phyloP scores from a whole-genome alignment of 2,329 filamentous ascomycete species.

The Apiospora rasikravindrae region DNA sequence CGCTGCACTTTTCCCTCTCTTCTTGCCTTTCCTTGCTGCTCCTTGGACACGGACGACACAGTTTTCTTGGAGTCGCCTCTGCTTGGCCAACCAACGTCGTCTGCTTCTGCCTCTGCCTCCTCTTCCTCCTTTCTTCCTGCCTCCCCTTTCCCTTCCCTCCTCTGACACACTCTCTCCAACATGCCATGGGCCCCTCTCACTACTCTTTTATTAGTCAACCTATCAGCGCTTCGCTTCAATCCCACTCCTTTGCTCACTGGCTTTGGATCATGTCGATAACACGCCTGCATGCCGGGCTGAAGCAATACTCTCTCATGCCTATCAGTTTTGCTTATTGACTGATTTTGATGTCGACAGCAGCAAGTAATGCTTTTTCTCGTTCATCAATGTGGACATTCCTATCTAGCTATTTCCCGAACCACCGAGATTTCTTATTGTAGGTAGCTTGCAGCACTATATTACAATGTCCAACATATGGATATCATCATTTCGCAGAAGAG shows the following conservation, averaged over 20 bases:
- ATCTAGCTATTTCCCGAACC: not conserved
- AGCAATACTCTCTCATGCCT: not conserved
- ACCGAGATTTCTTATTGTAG: not conserved
- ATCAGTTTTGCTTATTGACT: not conserved
- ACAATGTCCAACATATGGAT: not conserved
- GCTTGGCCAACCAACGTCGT: slow-evolving; percentile 23
- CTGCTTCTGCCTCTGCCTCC: not conserved
- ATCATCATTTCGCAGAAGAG: not conserved
- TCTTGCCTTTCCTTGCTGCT: slow-evolving; percentile 23
- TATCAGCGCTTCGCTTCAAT: slow-evolving; percentile 16
- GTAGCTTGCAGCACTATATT: not conserved
- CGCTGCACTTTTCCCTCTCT: slow-evolving; percentile 29
- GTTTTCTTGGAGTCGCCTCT: slow-evolving; percentile 32
- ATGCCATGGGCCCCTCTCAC: not conserved
- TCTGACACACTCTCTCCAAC: slow-evolving; percentile 12
- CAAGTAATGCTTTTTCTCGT: not conserved
- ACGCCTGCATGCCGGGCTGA: not conserved
- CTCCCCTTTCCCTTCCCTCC: not conserved
- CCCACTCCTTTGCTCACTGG: not conserved
- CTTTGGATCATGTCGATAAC: not conserved
- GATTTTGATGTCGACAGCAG: not conserved
- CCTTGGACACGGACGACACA: slow-evolving; percentile 16
- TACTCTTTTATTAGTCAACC: slow-evolving; percentile 15
- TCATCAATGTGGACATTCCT: not conserved
- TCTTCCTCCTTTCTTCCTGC: not conserved